Conservation (phyloP, 805 yeast genomes). For the Saccharomycopsis capsularis region DNA sequence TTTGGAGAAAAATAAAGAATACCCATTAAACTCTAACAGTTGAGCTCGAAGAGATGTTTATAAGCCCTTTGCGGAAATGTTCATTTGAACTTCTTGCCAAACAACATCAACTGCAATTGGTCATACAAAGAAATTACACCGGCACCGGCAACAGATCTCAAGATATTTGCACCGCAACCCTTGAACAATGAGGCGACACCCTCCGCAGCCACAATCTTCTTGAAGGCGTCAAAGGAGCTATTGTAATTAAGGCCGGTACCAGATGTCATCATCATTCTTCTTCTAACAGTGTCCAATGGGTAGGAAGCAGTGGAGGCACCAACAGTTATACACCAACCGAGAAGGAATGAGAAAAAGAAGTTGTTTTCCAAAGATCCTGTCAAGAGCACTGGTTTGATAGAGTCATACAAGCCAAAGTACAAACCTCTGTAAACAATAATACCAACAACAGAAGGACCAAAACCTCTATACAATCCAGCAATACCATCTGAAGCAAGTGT, state of each 20-base stretch:
- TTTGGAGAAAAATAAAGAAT: no score
- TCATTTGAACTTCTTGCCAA: conserved; percentile 89
- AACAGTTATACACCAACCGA: conserved; percentile 97
- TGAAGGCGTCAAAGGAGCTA: conserved; percentile 92
- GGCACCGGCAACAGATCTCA: conserved; percentile 99
- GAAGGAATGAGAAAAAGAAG: conserved; percentile 89
- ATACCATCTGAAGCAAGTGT: conserved; percentile 92
- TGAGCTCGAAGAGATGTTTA: no score
- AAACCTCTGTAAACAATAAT: conserved; percentile 98
- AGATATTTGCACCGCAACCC: conserved; percentile 99
- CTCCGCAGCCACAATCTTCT: conserved; percentile 87
- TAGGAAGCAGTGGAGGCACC: conserved; percentile 98
- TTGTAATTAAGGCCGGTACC: conserved; percentile 96
- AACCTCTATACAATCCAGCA: conserved; percentile 98
- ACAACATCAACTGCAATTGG: conserved; percentile 87
- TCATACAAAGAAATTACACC: conserved; percentile 98
- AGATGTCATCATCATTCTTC: conserved; percentile 99
- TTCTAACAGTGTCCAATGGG: conserved; percentile 98
- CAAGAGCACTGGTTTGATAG: conserved; percentile 88
- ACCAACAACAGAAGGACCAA: conserved; percentile 97
- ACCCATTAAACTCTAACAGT: no score
- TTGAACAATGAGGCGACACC: conserved; percentile 90
- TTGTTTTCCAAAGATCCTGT: conserved; percentile 91
- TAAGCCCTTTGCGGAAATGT: no score
- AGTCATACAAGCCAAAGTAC: conserved; percentile 96